Evolutionary conservation across 78 protist species (phyloP), one percentile per base, ranked within the genome.

Genomic region (Carpediemonas membranifera): DNA sequence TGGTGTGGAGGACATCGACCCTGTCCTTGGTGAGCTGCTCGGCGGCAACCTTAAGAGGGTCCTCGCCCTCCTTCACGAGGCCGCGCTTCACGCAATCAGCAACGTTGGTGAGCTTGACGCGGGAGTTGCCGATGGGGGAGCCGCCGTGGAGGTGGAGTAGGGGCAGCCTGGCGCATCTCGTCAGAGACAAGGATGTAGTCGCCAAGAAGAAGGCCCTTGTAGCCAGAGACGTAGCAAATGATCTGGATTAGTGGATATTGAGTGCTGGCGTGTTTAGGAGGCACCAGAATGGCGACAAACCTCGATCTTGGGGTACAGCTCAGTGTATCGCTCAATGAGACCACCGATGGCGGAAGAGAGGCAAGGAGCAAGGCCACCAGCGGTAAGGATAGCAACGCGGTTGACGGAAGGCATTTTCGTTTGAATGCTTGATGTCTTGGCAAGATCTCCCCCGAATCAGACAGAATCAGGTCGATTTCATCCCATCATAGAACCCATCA

Each of bases 301-400:
- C n/a, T 61, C 63, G 3, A 65, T 72, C 28, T 31, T 13, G 21
- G 77, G 77, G 62, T 60, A 21, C 15, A 1, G 0, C 19, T 9
- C 34, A 1, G 77, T 63, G 54, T 72, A 72, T 21, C 44, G 28
- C 36, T 52, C 58, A 55, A 65, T 65, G 25, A 59, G 62, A 7
- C 7, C 36, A 3, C 70, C 70, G 16, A 50, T 59, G 0, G 69
- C 68, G 0, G 69, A 60, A 1, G 62, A 62, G 58, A 72, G 69
- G 77, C 77, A 72, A 7, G 77, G 77, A 37, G 77, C 77, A 13
- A 72, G 62, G 5, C 77, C 77, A 3, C 77, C 77, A 9, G 77
- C 77, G 0, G 77, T 72, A 28, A 72, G 69, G 3, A 72, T 25
- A 11, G 63, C 77, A 0, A 72, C 77, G n/a, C n/a, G n/a, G n/a